Percentiles rank a stretch among this genome's conserved stretches.
These are phyloP conservation scores for Canavalia ensiformis DNA, from an alignment of 306 rosid genomes.

Conservation along the genomic window DNA sequence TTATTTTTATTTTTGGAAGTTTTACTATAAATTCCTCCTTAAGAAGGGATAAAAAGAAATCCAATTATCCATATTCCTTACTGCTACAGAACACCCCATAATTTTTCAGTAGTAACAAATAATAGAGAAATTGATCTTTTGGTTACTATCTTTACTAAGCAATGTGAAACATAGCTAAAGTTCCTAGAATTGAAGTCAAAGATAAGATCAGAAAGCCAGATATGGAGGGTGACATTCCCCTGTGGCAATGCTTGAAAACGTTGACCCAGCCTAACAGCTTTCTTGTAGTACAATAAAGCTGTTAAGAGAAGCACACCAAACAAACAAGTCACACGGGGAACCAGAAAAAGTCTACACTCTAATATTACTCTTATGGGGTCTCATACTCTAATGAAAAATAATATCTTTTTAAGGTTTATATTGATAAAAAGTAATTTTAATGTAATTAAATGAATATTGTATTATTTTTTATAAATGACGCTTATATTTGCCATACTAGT, in stretches of 20 bases:
- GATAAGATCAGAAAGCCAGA: conserved; percentile 16
- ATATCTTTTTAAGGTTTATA: background rate
- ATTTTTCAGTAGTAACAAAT: too few species aligned
- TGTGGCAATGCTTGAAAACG: conserved; percentile 6
- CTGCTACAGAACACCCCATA: too few species aligned
- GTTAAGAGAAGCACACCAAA: too few species aligned
- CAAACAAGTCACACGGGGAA: too few species aligned
- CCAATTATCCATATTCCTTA: too few species aligned
- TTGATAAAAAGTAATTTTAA: background rate
- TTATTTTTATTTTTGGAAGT: too few species aligned
- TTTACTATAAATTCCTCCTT: too few species aligned
- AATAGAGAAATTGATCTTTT: background rate
- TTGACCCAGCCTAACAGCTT: background rate
- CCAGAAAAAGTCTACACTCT: too few species aligned
- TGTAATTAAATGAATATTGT: background rate
- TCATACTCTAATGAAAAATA: background rate
- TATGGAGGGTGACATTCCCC: conserved; percentile 11
- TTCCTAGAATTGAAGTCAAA: conserved; percentile 5
- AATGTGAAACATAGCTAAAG: background rate
- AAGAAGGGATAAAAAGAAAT: too few species aligned
- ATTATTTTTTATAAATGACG: background rate
- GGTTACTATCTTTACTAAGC: background rate
- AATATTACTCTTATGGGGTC: too few species aligned
- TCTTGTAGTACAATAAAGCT: background rate
- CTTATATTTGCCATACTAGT: background rate